Percentiles rank a stretch among this genome's conserved stretches.
These are phyloP conservation scores for Suillus weaverae DNA, from an alignment of 768 basidiomycete genomes.

Conservation along the genomic window DNA sequence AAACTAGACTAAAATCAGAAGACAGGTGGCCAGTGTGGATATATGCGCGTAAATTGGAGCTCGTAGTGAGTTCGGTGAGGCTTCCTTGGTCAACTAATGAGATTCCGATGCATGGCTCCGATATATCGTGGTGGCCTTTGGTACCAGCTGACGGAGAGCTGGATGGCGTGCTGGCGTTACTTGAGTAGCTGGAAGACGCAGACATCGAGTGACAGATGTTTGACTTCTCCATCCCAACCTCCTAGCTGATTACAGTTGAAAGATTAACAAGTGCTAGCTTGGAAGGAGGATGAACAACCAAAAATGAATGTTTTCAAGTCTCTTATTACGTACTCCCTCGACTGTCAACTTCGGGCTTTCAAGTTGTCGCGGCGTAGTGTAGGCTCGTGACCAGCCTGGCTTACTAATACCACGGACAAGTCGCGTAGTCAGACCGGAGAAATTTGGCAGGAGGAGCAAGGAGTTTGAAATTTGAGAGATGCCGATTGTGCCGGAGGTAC, in stretches of 20 bases:
- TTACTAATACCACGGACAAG: too few species aligned
- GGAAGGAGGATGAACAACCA: background rate
- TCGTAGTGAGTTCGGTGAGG: background rate
- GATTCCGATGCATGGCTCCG: background rate
- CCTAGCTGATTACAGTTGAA: background rate
- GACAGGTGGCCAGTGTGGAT: background rate
- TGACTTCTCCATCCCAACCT: background rate
- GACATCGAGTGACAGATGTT: background rate
- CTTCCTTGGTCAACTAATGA: background rate
- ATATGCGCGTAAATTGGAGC: background rate
- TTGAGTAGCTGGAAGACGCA: background rate
- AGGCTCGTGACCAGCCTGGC: too few species aligned
- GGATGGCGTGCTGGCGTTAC: background rate
- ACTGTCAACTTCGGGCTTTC: too few species aligned
- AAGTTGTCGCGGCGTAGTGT: too few species aligned
- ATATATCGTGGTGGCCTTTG: background rate
- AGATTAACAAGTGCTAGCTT: background rate
- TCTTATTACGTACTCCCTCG: background rate
- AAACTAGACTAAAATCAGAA: background rate
- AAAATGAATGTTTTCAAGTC: background rate
- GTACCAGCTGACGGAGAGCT: background rate
- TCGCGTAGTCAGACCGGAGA: too few species aligned
- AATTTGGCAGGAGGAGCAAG: too few species aligned
- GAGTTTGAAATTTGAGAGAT: too few species aligned
- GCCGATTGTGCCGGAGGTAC: too few species aligned